Base-by-base conservation (phyloP, 306 rosid species). In the Coriaria nepalensis region DNA sequence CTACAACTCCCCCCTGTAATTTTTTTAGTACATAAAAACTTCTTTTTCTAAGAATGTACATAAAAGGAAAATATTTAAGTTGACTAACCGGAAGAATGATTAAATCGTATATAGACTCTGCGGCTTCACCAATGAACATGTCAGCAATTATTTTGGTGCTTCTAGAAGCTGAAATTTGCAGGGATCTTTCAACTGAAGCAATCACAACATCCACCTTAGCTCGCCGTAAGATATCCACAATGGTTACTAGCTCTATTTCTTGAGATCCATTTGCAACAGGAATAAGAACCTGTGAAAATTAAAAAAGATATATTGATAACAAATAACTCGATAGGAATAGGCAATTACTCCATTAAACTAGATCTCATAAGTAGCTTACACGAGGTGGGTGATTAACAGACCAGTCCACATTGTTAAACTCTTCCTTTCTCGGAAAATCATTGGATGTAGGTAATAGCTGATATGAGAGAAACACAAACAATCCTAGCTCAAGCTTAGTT, bases 181-280 rank as follows among this genome's bases (percentile, higher is more conserved):
- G 66, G 35, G 78, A 64, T 62, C 67, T 81, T 74, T 79, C 97
- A 47, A 81, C 74, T 29, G 97, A 84, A 60, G 95, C 95, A 74
- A 90, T 79, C 39, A 71, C 61, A 13, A 90, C 95, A 35, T 84
- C 73, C 11, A 79, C 95, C 73, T 81, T 84, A n/a, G 95, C 95
- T 60, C 97, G 77, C 66, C 83, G 53, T 20, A 90, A 74, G 64
- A 90, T 73, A 77, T 90, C 90, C 33, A 71, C 82, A 65, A 90
- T 56, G 35, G 95, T 72, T 65, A 77, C 97, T 40, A 71, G 71
- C 73, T 90, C 97, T 74, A 84, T 84, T 43, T 49, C 95, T 77
- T 90, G 95, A 15, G 82, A 84, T 46, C 95, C 95, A 61, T 84
- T 75, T 54, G 94, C 95, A 62, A 84, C 65, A 66, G 97, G 97